Base-by-base conservation (phyloP, 805 yeast species). In the Candida tammaniensis region DNA sequence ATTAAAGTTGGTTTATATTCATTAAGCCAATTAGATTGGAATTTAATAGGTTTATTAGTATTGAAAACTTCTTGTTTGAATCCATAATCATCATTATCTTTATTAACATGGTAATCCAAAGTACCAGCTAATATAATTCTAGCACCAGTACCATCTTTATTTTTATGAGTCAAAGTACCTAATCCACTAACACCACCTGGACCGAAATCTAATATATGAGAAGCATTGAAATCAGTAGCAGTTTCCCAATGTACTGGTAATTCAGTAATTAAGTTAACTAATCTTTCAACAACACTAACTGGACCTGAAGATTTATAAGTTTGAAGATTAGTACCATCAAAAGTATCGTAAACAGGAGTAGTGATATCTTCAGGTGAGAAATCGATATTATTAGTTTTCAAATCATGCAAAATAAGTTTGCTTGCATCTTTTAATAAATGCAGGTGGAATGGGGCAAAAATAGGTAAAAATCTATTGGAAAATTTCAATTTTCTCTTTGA, bases 181-280 rank as follows among this genome's bases (percentile, higher is more conserved):
- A 93, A 73, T 52, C 98, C 99, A 28, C 97, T 86, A 24, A 86
- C 80, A 51, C 98, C 98, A 65, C 99, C 98, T 43, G 98, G 99
- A 59, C 99, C 99, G 52, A 93, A 93, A 67, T 93, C 99, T 43
- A 93, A 62, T 51, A 93, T 77, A 59, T 93, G 98, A 30, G 97
- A 85, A 17, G 93, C 76, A 30, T 75, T 59, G 59, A 86, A 86
- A 46, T 76, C 58, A 23, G 97, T 89, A 19, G 98, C 94, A 18
- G 49, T 47, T 68, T 93, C 98, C 99, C 99, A 93, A 65, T 86
- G 75, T 46, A 93, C 99, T 27, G 95, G 87, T 54, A 86, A 74
- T 54, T 80, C 80, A 34, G 93, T 86, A 61, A 93, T 89, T 53
- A 89, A 82, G 59, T 79, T 78, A 41, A 84, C 81, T 39, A 86